These are phyloP conservation scores for Alternaria novae-zelandiae DNA, from an alignment of 2,329 filamentous ascomycete genomes.

Conservation along the genomic window DNA sequence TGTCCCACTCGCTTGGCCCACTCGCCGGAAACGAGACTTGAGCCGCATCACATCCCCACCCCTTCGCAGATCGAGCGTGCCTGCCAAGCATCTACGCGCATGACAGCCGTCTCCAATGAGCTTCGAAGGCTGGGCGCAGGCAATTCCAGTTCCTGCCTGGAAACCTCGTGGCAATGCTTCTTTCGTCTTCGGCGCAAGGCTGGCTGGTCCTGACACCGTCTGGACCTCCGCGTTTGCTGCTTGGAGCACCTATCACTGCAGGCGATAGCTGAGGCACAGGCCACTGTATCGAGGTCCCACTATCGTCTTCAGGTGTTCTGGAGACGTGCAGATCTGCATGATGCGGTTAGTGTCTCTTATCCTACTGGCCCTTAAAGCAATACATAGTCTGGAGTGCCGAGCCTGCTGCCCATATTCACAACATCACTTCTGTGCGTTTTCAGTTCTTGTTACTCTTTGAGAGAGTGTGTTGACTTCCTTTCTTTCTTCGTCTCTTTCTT, in stretches of 20 bases:
- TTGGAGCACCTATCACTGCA: slow-evolving; percentile 33
- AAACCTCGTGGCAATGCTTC: slow-evolving; percentile 33
- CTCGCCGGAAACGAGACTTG: slow-evolving; percentile 31
- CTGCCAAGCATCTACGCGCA: slow-evolving; percentile 24
- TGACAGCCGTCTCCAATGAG: slow-evolving; percentile 29
- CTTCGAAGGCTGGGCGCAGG: slow-evolving; percentile 23
- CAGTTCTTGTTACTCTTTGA: slow-evolving; percentile 40
- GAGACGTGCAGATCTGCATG: slow-evolving; percentile 35
- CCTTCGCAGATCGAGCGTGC: slow-evolving; percentile 11
- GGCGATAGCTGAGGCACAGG: slow-evolving; percentile 38
- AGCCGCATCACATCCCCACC: slow-evolving; percentile 38
- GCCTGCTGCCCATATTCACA: slow-evolving; percentile 29
- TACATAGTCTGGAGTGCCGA: slow-evolving; percentile 40
- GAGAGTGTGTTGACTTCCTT: slow-evolving; percentile 37
- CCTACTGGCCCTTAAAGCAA: slow-evolving; percentile 33
- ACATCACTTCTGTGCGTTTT: slow-evolving; percentile 24
- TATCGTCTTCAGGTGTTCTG: slow-evolving; percentile 32
- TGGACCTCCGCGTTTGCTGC: slow-evolving; percentile 41
- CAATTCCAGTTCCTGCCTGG: slow-evolving; percentile 31
- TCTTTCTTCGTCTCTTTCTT: slow-evolving; percentile 23
- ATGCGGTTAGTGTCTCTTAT: slow-evolving; percentile 33
- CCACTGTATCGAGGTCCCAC: slow-evolving; percentile 36
- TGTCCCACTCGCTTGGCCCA: slow-evolving; percentile 28
- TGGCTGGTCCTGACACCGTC: slow-evolving; percentile 37
- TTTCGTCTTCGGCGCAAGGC: slow-evolving; percentile 21